phyloP scores from a whole-genome alignment of 345 rosid species.

The Ceriops decandra region DNA sequence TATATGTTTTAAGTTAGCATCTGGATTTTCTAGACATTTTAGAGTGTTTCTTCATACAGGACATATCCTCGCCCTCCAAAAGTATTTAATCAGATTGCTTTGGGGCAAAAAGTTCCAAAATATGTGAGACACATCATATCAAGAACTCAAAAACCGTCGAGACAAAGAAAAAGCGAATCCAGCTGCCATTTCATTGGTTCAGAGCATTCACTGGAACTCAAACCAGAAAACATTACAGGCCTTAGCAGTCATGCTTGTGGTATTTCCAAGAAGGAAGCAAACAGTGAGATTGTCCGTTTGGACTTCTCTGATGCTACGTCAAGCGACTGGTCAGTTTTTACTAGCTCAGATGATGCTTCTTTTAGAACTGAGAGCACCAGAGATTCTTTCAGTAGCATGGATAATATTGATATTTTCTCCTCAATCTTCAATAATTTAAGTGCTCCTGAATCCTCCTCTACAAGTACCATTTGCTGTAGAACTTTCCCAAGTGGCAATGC shows the following conservation, averaged over 20 bases:
- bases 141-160: constrained; percentile 36
- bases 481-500: constrained; percentile 44
- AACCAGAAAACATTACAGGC: constrained; percentile 19
- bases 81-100: constrained; percentile 32
- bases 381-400: constrained; percentile 76
- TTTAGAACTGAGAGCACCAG: constrained; percentile 85
- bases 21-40: not conserved
- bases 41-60: constrained; percentile 34
- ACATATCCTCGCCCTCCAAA: constrained; percentile 61
- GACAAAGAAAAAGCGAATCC: constrained; percentile 41
- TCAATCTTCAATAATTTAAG: constrained; percentile 48
- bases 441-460: constrained; percentile 37
- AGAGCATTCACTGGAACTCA: constrained; percentile 23
- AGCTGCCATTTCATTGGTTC: constrained; percentile 18
- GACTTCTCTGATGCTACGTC: constrained; percentile 65
- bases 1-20: constrained; percentile 4
- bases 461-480: constrained; percentile 53
- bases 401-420: constrained; percentile 54
- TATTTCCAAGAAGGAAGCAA: constrained; percentile 18
- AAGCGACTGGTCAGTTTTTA: constrained; percentile 81
- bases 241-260: constrained; percentile 10
- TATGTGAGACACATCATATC: constrained; percentile 27
- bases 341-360: constrained; percentile 89
- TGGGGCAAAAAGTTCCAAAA: constrained; percentile 22
- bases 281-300: constrained; percentile 19